Conservation (phyloP, 345 rosid genomes). For the Arabis hirsuta region DNA sequence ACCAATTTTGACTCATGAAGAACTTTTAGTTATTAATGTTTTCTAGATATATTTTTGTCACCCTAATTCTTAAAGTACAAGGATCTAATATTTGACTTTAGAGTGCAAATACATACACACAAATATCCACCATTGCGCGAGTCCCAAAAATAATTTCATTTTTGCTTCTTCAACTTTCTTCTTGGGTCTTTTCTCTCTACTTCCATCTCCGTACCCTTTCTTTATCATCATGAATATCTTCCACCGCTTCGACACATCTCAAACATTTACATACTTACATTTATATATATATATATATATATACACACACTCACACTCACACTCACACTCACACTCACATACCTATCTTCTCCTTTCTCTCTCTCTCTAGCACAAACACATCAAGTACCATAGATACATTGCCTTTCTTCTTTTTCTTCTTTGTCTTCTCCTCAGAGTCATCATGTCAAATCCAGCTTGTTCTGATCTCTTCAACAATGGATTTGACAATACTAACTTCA, state of each 20-base stretch:
- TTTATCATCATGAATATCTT: constrained; percentile 37
- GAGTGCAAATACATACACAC: constrained; percentile 2
- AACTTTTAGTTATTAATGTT: neutral
- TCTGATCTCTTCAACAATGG: constrained; percentile 51
- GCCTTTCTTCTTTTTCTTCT: constrained; percentile 21
- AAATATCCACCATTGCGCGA: constrained; percentile 29
- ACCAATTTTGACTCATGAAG: neutral
- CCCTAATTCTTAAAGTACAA: neutral
- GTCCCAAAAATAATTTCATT: constrained; percentile 52
- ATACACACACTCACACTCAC: neutral
- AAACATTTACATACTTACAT: constrained; percentile 40
- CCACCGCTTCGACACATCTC: constrained; percentile 57
- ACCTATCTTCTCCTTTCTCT: constrained; percentile 3
- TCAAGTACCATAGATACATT: constrained; percentile 31
- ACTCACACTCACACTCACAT: constrained; percentile 24
- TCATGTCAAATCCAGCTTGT: constrained; percentile 70
- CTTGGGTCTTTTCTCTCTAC: constrained; percentile 27
- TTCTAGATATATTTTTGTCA: neutral
- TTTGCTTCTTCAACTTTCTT: constrained; percentile 39
- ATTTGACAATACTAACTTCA: constrained; percentile 50
- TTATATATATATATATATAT: constrained; percentile 36
- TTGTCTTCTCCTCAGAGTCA: constrained; percentile 39
- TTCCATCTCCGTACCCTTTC: constrained; percentile 36
- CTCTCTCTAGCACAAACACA: constrained; percentile 31
- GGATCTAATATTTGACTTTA: constrained; percentile 28